Conservation (phyloP, 805 yeast species). For the Metschnikowia borealis region DNA sequence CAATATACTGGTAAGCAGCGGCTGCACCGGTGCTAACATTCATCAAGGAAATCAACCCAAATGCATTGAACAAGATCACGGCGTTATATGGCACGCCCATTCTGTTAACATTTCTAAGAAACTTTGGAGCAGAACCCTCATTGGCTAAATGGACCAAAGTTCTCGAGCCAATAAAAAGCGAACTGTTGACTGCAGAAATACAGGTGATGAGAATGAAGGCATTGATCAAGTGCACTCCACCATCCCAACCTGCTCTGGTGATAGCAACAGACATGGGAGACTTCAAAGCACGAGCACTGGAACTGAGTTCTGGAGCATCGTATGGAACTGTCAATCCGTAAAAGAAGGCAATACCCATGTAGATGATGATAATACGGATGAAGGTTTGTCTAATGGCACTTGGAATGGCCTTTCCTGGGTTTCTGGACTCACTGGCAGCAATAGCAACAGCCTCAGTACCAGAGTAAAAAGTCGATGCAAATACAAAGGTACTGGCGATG, state of each 20-base stretch:
- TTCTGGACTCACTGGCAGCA: slow-evolving; percentile 58
- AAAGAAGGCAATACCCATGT: slow-evolving; percentile 50
- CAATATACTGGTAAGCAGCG: slow-evolving; percentile 55
- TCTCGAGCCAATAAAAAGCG: slow-evolving; percentile 66
- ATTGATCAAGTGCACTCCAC: slow-evolving; percentile 51
- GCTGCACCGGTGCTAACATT: slow-evolving; percentile 56
- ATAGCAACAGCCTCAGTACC: slow-evolving; percentile 57
- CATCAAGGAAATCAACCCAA: slow-evolving; percentile 56
- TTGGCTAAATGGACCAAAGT: slow-evolving; percentile 61
- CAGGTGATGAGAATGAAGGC: slow-evolving; percentile 62
- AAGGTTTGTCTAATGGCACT: slow-evolving; percentile 54
- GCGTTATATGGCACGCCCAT: slow-evolving; percentile 66
- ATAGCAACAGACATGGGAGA: slow-evolving; percentile 41
- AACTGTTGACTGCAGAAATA: slow-evolving; percentile 65
- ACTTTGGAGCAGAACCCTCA: slow-evolving; percentile 56
- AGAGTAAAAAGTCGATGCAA: slow-evolving; percentile 56
- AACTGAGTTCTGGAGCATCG: slow-evolving; percentile 44
- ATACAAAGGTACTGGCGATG: slow-evolving; percentile 54
- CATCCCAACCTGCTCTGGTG: slow-evolving; percentile 38
- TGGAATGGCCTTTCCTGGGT: slow-evolving; percentile 57
- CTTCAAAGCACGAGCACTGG: slow-evolving; percentile 38
- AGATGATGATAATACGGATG: slow-evolving; percentile 50
- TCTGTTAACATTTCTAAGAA: slow-evolving; percentile 48
- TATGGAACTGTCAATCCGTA: slow-evolving; percentile 60
- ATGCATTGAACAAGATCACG: slow-evolving; percentile 48